Base-by-base conservation (phyloP, 2,329 filamentous ascomycete species). In the Penicillium sclerotigenum region DNA sequence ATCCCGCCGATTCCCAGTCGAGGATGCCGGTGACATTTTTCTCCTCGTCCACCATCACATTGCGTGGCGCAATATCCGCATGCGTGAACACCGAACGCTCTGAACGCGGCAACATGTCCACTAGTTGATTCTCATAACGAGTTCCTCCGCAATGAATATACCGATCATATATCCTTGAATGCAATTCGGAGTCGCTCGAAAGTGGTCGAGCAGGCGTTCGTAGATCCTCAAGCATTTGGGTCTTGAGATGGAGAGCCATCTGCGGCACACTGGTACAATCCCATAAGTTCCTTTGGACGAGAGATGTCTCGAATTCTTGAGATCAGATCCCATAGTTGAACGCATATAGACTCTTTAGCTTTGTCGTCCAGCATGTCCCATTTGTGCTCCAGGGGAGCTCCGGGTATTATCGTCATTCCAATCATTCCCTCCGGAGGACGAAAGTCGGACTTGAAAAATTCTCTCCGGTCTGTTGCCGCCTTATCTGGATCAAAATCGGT, bases 1-100 rank as follows among this genome's bases (percentile, higher is more conserved):
- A 77, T 10, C 73, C 72, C 20, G 72, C 65, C 41, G 55, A 70
- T 53, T 76, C 75, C 75, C 73, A 78, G 65, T 77, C 74, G 49
- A 79, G 67, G 18, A 79, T 61, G 7, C 69, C 67, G 1, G 74
- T 58, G 48, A 71, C 48, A 2, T 42, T 55, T 16, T 57, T 53
- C 22, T 60, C 20, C 26, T 59, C 59, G 42, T 68, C 56, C 22
- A 73, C 41, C 50, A 74, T 67, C 53, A 74, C 66, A 52, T 74
- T 74, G 41, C 68, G 66, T 8, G 62, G 65, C 40, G 70, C 68
- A 54, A 73, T 66, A 55, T 73, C 69, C 3, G 57, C 66, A 51
- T 74, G 72, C 6, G 71, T 69, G 57, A 73, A 70, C n/a, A 69
- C 62, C 6, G 64, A 59, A 10, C n/a, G 22, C 28, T 56, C 55